phyloP scores from a whole-genome alignment of 2,329 filamentous ascomycete genomes.

The Monilinia vaccinii-corymbosi region DNA sequence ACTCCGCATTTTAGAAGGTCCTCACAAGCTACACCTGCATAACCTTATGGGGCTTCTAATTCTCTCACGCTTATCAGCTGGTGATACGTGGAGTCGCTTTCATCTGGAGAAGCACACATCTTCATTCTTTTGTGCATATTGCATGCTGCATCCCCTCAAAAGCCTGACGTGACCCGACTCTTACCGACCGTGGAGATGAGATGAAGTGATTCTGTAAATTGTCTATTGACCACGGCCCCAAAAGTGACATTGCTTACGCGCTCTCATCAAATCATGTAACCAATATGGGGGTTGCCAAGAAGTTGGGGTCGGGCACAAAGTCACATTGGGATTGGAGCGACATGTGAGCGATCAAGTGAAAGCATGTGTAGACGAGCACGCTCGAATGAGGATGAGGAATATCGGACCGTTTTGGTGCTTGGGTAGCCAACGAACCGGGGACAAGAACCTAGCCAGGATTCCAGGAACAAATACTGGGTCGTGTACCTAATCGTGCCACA shows the following conservation, averaged over 20 bases:
- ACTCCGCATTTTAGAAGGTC: conserved; percentile 7
- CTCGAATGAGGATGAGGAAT: conserved; percentile 10
- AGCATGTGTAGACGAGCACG: conserved; percentile 1
- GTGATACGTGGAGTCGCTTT: conserved; percentile 1
- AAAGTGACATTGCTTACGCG: conserved; percentile 6
- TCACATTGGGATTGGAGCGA: conserved; percentile 6
- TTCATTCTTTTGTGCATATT: conserved; percentile 5
- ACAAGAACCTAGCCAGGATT: not conserved
- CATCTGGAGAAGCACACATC: not conserved
- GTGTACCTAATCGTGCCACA: not conserved
- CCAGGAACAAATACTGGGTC: not conserved
- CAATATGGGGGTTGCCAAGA: conserved; percentile 2
- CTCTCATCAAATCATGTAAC: conserved; percentile 1
- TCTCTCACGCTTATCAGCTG: not conserved
- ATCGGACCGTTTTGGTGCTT: conserved; percentile 13
- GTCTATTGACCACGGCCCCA: conserved; percentile 2
- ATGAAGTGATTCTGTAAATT: not conserved
- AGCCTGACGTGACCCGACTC: conserved; percentile 9
- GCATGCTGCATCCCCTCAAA: conserved; percentile 1
- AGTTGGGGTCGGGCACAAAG: conserved; percentile 5
- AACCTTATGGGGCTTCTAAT: not conserved
- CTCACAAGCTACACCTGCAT: conserved; percentile 11
- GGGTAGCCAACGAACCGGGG: not conserved
- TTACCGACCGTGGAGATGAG: conserved; percentile 4
- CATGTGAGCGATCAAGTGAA: not conserved